Percentiles rank a stretch among this genome's conserved stretches.
Evolutionary conservation across 768 basidiomycete species (phyloP).

Genomic region (Hortiboletus flavorubellus): DNA sequence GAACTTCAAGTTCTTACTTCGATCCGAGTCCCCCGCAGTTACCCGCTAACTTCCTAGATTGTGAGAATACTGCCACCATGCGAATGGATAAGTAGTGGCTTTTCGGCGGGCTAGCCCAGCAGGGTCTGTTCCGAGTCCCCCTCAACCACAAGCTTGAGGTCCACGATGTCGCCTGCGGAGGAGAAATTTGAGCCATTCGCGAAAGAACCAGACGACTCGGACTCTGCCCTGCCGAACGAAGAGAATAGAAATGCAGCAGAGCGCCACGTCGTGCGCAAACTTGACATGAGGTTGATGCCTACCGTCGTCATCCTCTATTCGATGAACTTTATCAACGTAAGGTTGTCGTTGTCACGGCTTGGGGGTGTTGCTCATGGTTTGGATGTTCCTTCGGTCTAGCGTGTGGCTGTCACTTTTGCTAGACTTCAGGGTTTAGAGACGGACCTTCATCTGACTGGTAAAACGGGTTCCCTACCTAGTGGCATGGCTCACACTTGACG

Average conservation of each 20-base stretch:
- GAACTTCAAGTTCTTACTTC: no score
- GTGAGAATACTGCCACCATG: no score
- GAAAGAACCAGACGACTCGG: slow-evolving; percentile 8
- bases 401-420: slow-evolving; percentile 38
- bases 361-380: not conserved
- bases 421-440: slow-evolving; percentile 38
- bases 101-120: not conserved
- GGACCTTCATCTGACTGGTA: slow-evolving; percentile 37
- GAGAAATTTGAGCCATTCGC: slow-evolving; percentile 10
- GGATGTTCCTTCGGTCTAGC: slow-evolving; percentile 19
- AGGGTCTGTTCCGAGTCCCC: not conserved
- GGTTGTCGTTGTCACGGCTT: not conserved
- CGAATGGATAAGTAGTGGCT: no score
- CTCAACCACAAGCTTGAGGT: not conserved
- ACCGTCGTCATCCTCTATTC: slow-evolving; percentile 23
- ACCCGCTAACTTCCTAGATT: no score
- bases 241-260: slow-evolving; percentile 19
- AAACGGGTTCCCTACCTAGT: not conserved
- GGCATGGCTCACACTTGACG: not conserved
- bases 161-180: slow-evolving; percentile 7
- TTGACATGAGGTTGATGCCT: slow-evolving; percentile 30
- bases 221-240: slow-evolving; percentile 7
- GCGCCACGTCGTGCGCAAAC: slow-evolving; percentile 22
- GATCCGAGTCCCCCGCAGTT: no score
- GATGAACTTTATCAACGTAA: slow-evolving; percentile 28